These are phyloP conservation scores for Neurospora discreta DNA, from an alignment of 495 filamentous ascomycete species.

Conservation along the genomic window DNA sequence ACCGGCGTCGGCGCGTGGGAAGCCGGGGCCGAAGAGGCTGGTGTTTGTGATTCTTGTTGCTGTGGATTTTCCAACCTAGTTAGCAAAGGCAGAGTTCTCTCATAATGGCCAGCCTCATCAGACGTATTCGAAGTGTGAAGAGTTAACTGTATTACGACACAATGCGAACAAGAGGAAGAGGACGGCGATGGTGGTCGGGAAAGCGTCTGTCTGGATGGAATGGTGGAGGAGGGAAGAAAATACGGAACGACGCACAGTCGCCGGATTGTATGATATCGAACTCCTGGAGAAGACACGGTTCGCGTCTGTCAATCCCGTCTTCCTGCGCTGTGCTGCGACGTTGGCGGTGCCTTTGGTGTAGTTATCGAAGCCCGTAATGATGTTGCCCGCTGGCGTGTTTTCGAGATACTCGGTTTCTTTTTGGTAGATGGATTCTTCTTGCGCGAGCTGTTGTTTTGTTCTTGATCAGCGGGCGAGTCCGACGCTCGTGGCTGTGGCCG, in stretches of 20 bases:
- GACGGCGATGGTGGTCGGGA: not conserved
- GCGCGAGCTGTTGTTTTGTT: conserved; percentile 14
- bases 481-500: not conserved
- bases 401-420: conserved; percentile 84
- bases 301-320: conserved; percentile 37
- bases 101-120: not conserved
- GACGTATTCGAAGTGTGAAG: not conserved
- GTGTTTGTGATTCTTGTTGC: conserved; percentile 27
- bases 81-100: not conserved
- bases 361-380: conserved; percentile 92
- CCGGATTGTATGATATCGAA: conserved; percentile 44
- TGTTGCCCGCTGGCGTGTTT: conserved; percentile 82
- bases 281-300: conserved; percentile 49
- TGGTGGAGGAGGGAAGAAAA: not conserved
- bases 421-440: conserved; percentile 74
- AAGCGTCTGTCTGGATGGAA: not conserved
- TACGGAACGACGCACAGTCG: conserved; percentile 23
- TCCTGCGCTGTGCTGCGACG: conserved; percentile 36
- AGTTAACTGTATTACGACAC: not conserved
- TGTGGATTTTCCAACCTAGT: not conserved
- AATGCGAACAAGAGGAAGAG: not conserved
- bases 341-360: conserved; percentile 75
- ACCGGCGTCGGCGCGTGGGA: conserved; percentile 38
- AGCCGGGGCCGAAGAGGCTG: conserved; percentile 30
- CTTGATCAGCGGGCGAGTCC: not conserved